Conservation (phyloP, 2,329 filamentous ascomycete species). For the Hirsutella rhossiliensis region DNA sequence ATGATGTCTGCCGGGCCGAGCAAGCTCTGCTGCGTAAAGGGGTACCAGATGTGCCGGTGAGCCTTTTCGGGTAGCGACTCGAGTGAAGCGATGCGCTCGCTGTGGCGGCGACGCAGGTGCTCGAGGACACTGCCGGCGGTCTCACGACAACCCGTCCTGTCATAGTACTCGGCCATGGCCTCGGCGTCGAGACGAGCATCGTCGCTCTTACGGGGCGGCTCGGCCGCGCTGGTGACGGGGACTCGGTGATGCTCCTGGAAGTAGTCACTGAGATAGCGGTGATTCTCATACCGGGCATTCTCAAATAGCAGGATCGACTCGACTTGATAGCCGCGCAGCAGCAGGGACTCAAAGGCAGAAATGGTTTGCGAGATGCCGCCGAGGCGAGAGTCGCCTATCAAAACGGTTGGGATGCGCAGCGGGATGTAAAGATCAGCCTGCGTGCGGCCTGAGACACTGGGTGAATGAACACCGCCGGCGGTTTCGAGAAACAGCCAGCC, state of each 20-base stretch:
- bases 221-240: slow-evolving; percentile 41
- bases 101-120: slow-evolving; percentile 40
- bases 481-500: slow-evolving; percentile 67
- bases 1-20: slow-evolving; percentile 51
- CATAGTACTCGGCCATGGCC: slow-evolving; percentile 54
- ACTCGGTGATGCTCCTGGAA: slow-evolving; percentile 50
- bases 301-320: slow-evolving; percentile 58
- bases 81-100: slow-evolving; percentile 42
- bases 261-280: slow-evolving; percentile 54
- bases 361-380: slow-evolving; percentile 75
- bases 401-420: slow-evolving; percentile 56
- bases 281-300: slow-evolving; percentile 54
- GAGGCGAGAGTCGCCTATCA: slow-evolving; percentile 63
- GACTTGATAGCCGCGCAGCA: slow-evolving; percentile 68
- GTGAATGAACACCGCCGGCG: slow-evolving; percentile 71
- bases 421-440: slow-evolving; percentile 71
- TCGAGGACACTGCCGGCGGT: slow-evolving; percentile 33
- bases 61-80: slow-evolving; percentile 51
- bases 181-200: slow-evolving; percentile 34
- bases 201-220: slow-evolving; percentile 40
- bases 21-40: slow-evolving; percentile 69
- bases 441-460: slow-evolving; percentile 60
- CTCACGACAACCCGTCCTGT: slow-evolving; percentile 24
- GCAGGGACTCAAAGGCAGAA: slow-evolving; percentile 66
- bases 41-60: slow-evolving; percentile 64